Evolutionary conservation across 2,329 filamentous ascomycete species (phyloP).

Genomic region (Phialophora verrucosa): DNA sequence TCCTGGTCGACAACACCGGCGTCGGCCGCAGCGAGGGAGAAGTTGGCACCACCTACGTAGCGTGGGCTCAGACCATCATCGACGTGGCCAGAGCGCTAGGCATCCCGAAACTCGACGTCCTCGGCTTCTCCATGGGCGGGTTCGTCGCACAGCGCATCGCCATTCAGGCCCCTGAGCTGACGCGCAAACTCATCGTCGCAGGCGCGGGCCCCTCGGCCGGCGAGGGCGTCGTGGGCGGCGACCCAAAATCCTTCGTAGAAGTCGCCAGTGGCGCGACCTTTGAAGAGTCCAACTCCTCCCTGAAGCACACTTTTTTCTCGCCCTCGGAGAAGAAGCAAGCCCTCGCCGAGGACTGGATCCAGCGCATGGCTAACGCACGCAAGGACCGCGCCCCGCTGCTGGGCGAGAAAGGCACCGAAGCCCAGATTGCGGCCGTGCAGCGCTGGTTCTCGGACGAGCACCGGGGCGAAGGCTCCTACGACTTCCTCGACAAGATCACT

Average conservation of each 20-base stretch:
- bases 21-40: slow-evolving; percentile 54
- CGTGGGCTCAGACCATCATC: slow-evolving; percentile 44
- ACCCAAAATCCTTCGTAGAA: slow-evolving; percentile 23
- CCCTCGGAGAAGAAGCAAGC: slow-evolving; percentile 21
- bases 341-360: slow-evolving; percentile 18
- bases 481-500: slow-evolving; percentile 22
- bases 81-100: slow-evolving; percentile 42
- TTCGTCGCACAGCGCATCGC: slow-evolving; percentile 55
- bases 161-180: slow-evolving; percentile 46
- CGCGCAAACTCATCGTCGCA: slow-evolving; percentile 53
- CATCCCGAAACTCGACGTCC: slow-evolving; percentile 51
- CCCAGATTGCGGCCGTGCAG: slow-evolving; percentile 20
- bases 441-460: slow-evolving; percentile 22
- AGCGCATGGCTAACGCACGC: slow-evolving; percentile 19
- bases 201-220: slow-evolving; percentile 51
- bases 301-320: slow-evolving; percentile 27
- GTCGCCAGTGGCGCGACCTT: slow-evolving; percentile 20
- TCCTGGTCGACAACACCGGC: slow-evolving; percentile 58
- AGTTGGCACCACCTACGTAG: slow-evolving; percentile 49
- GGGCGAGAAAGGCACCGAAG: slow-evolving; percentile 10
- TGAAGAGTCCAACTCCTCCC: slow-evolving; percentile 12
- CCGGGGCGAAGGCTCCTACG: slow-evolving; percentile 25
- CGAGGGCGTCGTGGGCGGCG: slow-evolving; percentile 19
- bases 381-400: slow-evolving; percentile 19
- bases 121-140: slow-evolving; percentile 61